Conservation (phyloP, 257 asterid species). For the Lantana camara region DNA sequence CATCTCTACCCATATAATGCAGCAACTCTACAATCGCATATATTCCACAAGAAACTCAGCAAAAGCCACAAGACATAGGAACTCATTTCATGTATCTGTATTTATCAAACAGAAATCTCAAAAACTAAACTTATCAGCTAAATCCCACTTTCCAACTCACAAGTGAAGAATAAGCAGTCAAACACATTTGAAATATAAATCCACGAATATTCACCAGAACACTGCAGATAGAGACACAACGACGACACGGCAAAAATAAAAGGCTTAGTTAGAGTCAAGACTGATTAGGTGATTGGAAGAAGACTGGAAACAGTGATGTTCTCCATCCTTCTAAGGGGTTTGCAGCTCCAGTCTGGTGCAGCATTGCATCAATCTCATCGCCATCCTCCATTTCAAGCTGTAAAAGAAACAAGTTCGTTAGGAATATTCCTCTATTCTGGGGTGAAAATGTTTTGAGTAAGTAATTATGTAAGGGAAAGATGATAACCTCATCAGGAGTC, state of each 20-base stretch:
- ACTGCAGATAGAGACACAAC: neutral
- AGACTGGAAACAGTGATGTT: neutral
- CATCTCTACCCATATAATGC: too few species aligned
- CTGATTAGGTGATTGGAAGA: neutral
- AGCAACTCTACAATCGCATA: too few species aligned
- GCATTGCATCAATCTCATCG: slow-evolving; percentile 55
- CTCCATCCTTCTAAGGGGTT: slow-evolving; percentile 1
- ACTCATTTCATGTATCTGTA: too few species aligned
- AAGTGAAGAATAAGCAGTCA: neutral
- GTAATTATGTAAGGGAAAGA: neutral
- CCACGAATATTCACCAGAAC: too few species aligned
- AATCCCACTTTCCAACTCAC: neutral
- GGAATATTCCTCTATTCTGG: neutral
- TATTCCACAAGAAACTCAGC: too few species aligned
- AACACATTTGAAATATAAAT: neutral
- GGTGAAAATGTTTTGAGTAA: neutral
- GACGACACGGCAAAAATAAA: neutral
- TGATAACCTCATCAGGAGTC: slow-evolving; percentile 55
- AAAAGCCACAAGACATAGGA: too few species aligned
- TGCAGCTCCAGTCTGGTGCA: slow-evolving; percentile 51
- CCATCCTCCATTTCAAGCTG: slow-evolving; percentile 58
- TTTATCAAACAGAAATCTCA: too few species aligned
- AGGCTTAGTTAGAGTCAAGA: neutral
- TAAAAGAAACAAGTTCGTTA: neutral
- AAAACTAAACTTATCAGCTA: too few species aligned